Conservation (phyloP, 1,284 basidiomycete species). For the Vanrija sp. region DNA sequence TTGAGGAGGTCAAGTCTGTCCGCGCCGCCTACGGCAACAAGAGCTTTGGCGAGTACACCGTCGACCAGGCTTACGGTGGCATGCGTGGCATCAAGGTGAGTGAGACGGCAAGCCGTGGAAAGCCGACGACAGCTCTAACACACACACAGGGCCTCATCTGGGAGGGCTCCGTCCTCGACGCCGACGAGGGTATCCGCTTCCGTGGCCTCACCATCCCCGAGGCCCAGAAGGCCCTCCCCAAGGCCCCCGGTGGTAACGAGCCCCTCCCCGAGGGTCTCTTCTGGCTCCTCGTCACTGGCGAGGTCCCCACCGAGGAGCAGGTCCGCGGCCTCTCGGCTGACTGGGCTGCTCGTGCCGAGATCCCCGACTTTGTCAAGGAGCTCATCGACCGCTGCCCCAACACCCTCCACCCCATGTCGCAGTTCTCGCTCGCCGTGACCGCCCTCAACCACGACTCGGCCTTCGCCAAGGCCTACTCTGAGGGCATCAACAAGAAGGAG, state of each 20-base stretch:
- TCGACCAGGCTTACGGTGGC: conserved; percentile 84
- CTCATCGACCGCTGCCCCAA: conserved; percentile 89
- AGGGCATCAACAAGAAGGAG: conserved; percentile 90
- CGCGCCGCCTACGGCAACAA: conserved; percentile 83
- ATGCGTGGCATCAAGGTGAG: conserved; percentile 71
- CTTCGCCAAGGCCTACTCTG: conserved; percentile 91
- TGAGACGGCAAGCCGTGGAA: not conserved
- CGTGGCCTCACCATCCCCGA: conserved; percentile 89
- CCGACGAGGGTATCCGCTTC: conserved; percentile 96
- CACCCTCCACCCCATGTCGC: conserved; percentile 93
- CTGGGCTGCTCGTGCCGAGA: conserved; percentile 82
- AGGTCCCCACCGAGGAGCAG: conserved; percentile 84
- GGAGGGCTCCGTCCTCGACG: conserved; percentile 92
- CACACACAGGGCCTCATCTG: conserved; percentile 64
- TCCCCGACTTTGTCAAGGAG: conserved; percentile 90
- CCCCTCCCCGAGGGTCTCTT: conserved; percentile 92
- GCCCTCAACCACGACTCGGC: conserved; percentile 97
- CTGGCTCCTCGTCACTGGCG: conserved; percentile 91
- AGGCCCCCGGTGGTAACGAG: conserved; percentile 81
- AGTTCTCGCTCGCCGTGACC: conserved; percentile 86
- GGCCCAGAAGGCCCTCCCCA: conserved; percentile 77
- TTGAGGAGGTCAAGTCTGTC: conserved; percentile 82
- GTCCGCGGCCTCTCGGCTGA: conserved; percentile 79
- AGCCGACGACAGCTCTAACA: not conserved
- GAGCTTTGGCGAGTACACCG: conserved; percentile 79